Evolutionary conservation across 345 rosid genomes (phyloP), one percentile per base, ranked within the genome.

Genomic region (Aquilaria sinensis): DNA sequence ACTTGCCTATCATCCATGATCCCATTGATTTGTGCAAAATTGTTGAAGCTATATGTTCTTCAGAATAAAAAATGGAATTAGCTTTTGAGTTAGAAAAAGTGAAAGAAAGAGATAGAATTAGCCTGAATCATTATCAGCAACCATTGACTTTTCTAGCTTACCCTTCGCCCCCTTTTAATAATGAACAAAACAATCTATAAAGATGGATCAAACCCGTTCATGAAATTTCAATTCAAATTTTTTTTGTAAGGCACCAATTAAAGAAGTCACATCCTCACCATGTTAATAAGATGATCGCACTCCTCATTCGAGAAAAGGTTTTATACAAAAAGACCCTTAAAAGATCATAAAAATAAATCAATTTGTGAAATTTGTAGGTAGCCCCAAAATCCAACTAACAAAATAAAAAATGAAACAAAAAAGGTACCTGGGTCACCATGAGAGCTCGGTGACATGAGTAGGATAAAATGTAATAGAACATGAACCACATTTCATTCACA

Each of bases 71-170:
- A 23, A 23, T 1, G 23, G 23, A 23, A 23, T 23, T 23, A 23
- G 23, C 23, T 23, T 23, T 23, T 23, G 23, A 23, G 23, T 23
- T 23, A 23, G 23, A 23, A 1, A 23, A 23, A 23, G 23, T 23
- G 23, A 23, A 23, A 23, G 23, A 23, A 23, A 23, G 0, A 23
- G 23, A 23, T 23, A 1, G 23, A 23, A 23, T 23, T 23, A 23
- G 50, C 99, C 97, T 0, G 97, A 80, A 5, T 86, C 94, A 72
- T 85, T 80, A 81, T 94, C 99, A 0, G 95, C 95, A 14, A 94
- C 97, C 97, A 82, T 85, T 37, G 97, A 88, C 72, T 82, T 86
- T 83, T 81, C 87, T 60, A 94, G 85, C 78, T 83, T 82, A 47
- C 75, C 95, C 78, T 73, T 86, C 1, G 97, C 99, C 99, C 90